Evolutionary conservation across 2,329 filamentous ascomycete genomes (phyloP).

Genomic region (Leptographium flavum): DNA sequence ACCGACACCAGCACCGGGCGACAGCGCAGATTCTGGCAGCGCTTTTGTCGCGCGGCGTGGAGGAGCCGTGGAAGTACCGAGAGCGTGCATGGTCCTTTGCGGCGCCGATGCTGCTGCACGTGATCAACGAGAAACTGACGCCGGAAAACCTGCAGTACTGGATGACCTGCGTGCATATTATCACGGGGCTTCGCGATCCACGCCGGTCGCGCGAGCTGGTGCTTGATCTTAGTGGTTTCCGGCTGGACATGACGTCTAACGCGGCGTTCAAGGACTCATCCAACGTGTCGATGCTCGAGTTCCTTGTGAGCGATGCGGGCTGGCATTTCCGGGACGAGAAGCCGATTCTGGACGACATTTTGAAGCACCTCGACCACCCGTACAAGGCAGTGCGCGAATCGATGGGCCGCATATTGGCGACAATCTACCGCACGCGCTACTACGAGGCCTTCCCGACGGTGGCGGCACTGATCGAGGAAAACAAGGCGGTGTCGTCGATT

Average conservation of each 20-base stretch:
- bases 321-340: slow-evolving; percentile 93
- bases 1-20: slow-evolving; percentile 94
- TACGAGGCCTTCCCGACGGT: slow-evolving; percentile 87
- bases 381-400: slow-evolving; percentile 96
- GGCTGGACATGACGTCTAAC: slow-evolving; percentile 86
- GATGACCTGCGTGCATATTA: slow-evolving; percentile 83
- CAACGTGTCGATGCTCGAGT: slow-evolving; percentile 82
- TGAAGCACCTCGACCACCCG: slow-evolving; percentile 85
- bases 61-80: slow-evolving; percentile 60
- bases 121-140: slow-evolving; percentile 84
- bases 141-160: slow-evolving; percentile 92
- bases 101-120: slow-evolving; percentile 71
- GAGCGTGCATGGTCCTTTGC: slow-evolving; percentile 76
- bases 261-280: slow-evolving; percentile 98
- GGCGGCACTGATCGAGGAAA: slow-evolving; percentile 55
- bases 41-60: slow-evolving; percentile 65
- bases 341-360: slow-evolving; percentile 78
- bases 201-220: slow-evolving; percentile 76
- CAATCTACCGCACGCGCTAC: slow-evolving; percentile 81
- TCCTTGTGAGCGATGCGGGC: slow-evolving; percentile 72
- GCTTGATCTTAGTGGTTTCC: slow-evolving; percentile 69
- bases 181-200: slow-evolving; percentile 80
- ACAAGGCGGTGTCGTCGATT: slow-evolving; percentile 67
- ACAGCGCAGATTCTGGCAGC: slow-evolving; percentile 88
- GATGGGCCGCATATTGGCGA: slow-evolving; percentile 77